Conservation (phyloP, 2,329 filamentous ascomycete species). For the Fusarium sp. region DNA sequence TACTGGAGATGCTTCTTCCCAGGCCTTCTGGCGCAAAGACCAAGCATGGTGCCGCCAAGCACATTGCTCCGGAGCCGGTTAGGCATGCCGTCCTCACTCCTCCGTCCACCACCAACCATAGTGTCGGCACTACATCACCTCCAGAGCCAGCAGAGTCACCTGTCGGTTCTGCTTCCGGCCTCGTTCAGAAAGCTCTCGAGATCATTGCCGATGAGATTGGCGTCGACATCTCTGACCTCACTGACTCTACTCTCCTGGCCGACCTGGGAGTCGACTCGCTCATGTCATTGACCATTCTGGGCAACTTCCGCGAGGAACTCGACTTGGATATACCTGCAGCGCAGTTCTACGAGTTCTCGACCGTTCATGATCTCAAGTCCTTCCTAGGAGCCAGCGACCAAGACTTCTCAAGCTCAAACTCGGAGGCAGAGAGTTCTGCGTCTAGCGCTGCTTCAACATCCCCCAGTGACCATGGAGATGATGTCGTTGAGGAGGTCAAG, state of each 20-base stretch:
- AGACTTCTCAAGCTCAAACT: not conserved
- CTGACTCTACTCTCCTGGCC: constrained; percentile 58
- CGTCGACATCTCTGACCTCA: constrained; percentile 70
- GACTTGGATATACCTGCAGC: constrained; percentile 47
- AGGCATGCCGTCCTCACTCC: not conserved
- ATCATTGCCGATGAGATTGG: constrained; percentile 57
- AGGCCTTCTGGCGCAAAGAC: fast-evolving
- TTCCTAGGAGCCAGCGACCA: not conserved
- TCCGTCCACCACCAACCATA: fast-evolving
- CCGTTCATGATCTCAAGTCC: not conserved
- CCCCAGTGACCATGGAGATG: not conserved
- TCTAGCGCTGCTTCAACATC: not conserved
- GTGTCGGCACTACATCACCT: not conserved
- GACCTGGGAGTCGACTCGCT: constrained; percentile 67
- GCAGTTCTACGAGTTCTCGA: not conserved
- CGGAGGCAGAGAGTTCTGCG: not conserved
- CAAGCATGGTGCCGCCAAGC: fast-evolving
- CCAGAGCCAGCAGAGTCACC: not conserved
- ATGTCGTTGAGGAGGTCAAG: not conserved
- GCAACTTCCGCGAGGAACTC: constrained; percentile 62
- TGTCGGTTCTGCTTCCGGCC: fast-evolving
- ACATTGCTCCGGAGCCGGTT: fast-evolving
- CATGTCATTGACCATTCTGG: constrained; percentile 64
- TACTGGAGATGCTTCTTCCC: not conserved
- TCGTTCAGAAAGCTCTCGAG: not conserved